phyloP scores from a whole-genome alignment of 2,329 filamentous ascomycete genomes.

The Immersiporthe knoxdaviesiana region DNA sequence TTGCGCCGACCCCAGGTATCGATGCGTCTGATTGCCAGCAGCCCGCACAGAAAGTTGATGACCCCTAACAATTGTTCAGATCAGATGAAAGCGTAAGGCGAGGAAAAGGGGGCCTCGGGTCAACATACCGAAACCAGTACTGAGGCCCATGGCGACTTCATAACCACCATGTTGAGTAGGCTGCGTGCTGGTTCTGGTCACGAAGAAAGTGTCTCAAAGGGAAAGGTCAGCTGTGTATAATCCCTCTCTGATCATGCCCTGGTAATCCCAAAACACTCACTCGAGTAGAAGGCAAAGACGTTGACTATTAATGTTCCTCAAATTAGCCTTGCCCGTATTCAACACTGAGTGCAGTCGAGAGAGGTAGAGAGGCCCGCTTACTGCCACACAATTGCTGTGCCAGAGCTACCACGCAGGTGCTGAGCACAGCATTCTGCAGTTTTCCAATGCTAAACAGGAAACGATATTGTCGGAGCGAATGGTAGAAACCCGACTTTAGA shows the following conservation, averaged over 20 bases:
- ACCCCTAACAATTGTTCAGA: slow-evolving; percentile 36
- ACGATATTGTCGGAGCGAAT: slow-evolving; percentile 31
- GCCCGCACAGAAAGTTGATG: slow-evolving; percentile 47
- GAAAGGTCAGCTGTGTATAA: background rate
- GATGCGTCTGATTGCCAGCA: slow-evolving; percentile 46
- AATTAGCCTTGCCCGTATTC: background rate
- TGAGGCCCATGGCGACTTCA: slow-evolving; percentile 38
- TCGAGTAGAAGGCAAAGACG: slow-evolving; percentile 50
- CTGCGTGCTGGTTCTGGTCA: slow-evolving; percentile 7
- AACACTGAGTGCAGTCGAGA: fast-evolving
- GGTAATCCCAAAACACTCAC: slow-evolving; percentile 32
- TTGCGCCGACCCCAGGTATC: slow-evolving; percentile 47
- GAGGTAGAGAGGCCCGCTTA: slow-evolving; percentile 30
- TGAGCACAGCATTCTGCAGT: slow-evolving; percentile 39
- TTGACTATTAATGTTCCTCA: slow-evolving; percentile 37
- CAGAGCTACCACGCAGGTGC: slow-evolving; percentile 38
- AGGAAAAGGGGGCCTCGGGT: too few species aligned
- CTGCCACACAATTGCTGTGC: slow-evolving; percentile 42
- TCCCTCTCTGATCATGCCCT: background rate
- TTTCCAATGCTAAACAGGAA: slow-evolving; percentile 34
- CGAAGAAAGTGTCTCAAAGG: slow-evolving; percentile 34
- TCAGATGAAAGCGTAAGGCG: background rate
- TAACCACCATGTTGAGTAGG: background rate
- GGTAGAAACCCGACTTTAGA: slow-evolving; percentile 9
- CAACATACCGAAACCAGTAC: slow-evolving; percentile 37